These are phyloP conservation scores for Leishmania gerbilli DNA, from an alignment of 208 protist species.

Conservation along the genomic window DNA sequence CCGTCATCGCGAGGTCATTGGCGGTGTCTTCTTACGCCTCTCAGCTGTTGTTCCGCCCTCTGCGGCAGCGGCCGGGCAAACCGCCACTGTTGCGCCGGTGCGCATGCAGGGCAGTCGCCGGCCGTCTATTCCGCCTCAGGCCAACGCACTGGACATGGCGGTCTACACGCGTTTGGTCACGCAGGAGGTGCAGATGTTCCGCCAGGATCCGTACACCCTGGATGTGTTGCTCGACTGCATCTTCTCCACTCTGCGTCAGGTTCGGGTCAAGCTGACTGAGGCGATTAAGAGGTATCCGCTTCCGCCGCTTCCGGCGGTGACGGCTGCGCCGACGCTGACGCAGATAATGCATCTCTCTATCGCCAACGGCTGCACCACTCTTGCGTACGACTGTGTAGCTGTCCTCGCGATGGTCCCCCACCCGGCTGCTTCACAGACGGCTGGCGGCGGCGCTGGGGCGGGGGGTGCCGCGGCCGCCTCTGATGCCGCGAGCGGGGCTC, in stretches of 20 bases:
- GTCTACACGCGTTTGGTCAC: constrained; percentile 52
- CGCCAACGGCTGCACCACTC: constrained; percentile 63
- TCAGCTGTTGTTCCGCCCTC: constrained; percentile 40
- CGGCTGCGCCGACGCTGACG: constrained; percentile 40
- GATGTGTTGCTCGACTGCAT: constrained; percentile 54
- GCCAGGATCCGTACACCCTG: constrained; percentile 60
- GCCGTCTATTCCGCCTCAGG: constrained; percentile 25
- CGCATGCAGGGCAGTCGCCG: constrained; percentile 23
- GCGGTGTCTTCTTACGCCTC: constrained; percentile 44
- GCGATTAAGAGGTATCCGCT: constrained; percentile 40
- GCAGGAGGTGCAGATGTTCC: constrained; percentile 63
- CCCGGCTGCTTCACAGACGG: not conserved
- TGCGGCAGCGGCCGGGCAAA: constrained; percentile 23
- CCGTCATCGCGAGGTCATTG: constrained; percentile 63
- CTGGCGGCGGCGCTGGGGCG: not conserved
- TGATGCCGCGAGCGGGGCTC: not conserved
- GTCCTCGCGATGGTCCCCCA: constrained; percentile 55
- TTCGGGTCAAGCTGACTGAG: constrained; percentile 38
- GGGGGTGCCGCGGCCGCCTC: too few species aligned
- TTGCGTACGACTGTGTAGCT: constrained; percentile 56
- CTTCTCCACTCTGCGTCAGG: constrained; percentile 41
- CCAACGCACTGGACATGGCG: constrained; percentile 45
- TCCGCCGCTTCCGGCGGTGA: constrained; percentile 72
- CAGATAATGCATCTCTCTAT: constrained; percentile 82
- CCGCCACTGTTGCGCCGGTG: constrained; percentile 22